Conservation (phyloP, 768 basidiomycete species). For the Boletus coccyginus region DNA sequence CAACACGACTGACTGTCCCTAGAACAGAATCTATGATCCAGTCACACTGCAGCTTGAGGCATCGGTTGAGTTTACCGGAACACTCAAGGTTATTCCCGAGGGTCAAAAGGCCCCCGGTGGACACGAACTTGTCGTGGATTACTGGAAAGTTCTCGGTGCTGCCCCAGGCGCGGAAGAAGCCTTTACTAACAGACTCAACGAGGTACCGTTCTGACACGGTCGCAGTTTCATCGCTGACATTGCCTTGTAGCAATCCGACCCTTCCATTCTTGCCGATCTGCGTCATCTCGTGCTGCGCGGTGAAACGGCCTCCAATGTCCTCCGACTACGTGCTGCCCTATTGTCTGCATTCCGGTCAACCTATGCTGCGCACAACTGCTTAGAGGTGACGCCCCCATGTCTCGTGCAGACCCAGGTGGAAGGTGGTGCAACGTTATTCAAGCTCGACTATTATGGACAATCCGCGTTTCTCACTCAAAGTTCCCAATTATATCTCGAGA, state of each 20-base stretch:
- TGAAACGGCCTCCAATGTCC: slow-evolving; percentile 87
- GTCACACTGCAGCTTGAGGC: too few species aligned
- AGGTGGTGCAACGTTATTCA: slow-evolving; percentile 94
- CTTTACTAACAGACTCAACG: slow-evolving; percentile 87
- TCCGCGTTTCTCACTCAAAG: slow-evolving; percentile 94
- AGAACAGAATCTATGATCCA: too few species aligned
- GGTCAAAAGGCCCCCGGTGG: too few species aligned
- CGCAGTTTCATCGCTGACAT: not conserved
- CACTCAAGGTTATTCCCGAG: too few species aligned
- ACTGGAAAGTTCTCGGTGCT: too few species aligned
- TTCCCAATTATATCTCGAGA: slow-evolving; percentile 96
- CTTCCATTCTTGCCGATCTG: slow-evolving; percentile 86
- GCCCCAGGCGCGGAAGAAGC: slow-evolving; percentile 94
- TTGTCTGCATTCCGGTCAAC: slow-evolving; percentile 81
- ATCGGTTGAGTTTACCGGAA: too few species aligned
- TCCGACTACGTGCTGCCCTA: slow-evolving; percentile 82
- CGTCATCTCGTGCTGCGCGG: slow-evolving; percentile 94
- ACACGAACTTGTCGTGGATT: too few species aligned
- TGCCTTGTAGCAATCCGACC: slow-evolving; percentile 65
- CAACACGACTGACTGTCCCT: too few species aligned
- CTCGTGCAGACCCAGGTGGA: slow-evolving; percentile 98
- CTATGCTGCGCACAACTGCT: slow-evolving; percentile 54
- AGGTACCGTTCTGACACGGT: slow-evolving; percentile 43
- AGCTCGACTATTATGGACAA: slow-evolving; percentile 93
- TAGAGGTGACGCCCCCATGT: slow-evolving; percentile 96